These are phyloP conservation scores for Elsinoe batatas DNA, from an alignment of 2,329 filamentous ascomycete genomes.

Conservation along the genomic window DNA sequence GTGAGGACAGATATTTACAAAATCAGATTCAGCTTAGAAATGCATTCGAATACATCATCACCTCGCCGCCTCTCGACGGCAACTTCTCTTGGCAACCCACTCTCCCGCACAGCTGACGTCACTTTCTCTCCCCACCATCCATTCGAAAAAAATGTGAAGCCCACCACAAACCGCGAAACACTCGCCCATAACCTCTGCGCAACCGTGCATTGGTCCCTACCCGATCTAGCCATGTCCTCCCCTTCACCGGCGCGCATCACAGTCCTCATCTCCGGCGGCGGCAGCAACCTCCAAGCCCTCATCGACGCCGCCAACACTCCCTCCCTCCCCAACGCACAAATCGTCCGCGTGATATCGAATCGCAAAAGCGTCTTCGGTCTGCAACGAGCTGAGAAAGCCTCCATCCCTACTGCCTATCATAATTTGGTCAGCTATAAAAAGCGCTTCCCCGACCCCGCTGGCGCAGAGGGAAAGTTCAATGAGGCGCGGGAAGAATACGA, in stretches of 20 bases:
- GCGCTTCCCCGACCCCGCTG: conserved; percentile 46
- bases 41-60: neutral
- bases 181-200: neutral
- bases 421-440: conserved; percentile 71
- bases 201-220: neutral
- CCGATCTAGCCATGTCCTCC: neutral
- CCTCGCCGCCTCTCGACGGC: conserved; percentile 3
- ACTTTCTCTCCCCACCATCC: neutral
- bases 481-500: conserved; percentile 60
- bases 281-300: conserved; percentile 71
- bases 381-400: conserved; percentile 47
- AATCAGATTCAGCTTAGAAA: neutral
- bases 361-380: conserved; percentile 56
- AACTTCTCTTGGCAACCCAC: conserved; percentile 4
- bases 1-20: neutral
- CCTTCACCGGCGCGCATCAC: conserved; percentile 21
- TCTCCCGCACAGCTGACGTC: conserved; percentile 2
- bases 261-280: conserved; percentile 55
- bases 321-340: conserved; percentile 41
- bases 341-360: conserved; percentile 57
- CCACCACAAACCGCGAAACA: neutral
- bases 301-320: conserved; percentile 46
- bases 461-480: conserved; percentile 19
- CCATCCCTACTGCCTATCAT: conserved; percentile 69
- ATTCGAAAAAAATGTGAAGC: conserved; percentile 3